These are phyloP conservation scores for Xylaria castorea DNA, from an alignment of 495 filamentous ascomycete species.

Conservation along the genomic window DNA sequence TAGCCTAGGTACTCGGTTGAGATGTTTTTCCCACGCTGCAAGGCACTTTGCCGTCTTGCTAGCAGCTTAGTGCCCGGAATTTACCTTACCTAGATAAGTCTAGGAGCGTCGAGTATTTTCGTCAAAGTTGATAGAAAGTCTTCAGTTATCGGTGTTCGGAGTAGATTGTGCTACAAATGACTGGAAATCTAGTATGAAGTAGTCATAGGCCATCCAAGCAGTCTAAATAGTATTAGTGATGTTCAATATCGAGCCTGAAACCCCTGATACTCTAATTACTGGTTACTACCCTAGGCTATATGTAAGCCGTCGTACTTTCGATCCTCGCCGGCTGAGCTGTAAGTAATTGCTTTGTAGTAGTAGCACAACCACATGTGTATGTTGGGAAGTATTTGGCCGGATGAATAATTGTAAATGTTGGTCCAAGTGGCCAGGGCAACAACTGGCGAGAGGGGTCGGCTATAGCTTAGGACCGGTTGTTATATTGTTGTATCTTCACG, in stretches of 20 bases:
- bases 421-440: not conserved
- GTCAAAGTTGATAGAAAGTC: not conserved
- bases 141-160: not conserved
- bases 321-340: not conserved
- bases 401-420: not conserved
- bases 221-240: too few species aligned
- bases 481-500: not conserved
- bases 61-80: not conserved
- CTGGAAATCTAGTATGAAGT: not conserved
- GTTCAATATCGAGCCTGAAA: not conserved
- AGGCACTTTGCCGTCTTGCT: not conserved
- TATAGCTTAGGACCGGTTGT: constrained; percentile 7
- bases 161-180: not conserved
- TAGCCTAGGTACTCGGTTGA: not conserved
- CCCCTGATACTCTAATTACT: not conserved
- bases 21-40: not conserved
- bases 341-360: not conserved
- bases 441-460: not conserved
- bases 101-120: not conserved
- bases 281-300: not conserved
- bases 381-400: not conserved
- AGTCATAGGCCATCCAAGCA: not conserved
- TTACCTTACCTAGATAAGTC: not conserved
- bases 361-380: not conserved
- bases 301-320: not conserved